phyloP scores from a whole-genome alignment of 495 filamentous ascomycete genomes.

The Penicillium taxi region DNA sequence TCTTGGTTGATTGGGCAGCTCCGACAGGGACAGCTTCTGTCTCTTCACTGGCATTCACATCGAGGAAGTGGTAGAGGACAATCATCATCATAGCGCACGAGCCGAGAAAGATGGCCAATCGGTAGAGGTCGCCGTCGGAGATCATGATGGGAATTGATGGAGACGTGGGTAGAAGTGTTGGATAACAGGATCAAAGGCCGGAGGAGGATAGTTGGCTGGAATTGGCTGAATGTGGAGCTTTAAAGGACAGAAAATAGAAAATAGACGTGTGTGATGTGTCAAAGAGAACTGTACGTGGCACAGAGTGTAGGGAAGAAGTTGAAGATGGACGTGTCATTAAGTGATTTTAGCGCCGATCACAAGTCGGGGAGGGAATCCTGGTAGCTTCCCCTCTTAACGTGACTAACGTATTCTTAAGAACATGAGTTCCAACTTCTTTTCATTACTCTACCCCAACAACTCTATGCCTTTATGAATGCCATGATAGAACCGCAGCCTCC shows the following conservation, averaged over 20 bases:
- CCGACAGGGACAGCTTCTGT: slow-evolving; percentile 6
- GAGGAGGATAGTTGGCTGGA: background rate
- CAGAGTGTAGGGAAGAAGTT: background rate
- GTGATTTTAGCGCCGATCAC: slow-evolving; percentile 2
- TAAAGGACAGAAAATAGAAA: no score
- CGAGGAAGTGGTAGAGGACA: slow-evolving; percentile 92
- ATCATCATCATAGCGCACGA: slow-evolving; percentile 88
- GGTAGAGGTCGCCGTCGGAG: slow-evolving; percentile 74
- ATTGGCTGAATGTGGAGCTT: background rate
- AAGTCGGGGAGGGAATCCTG: no score
- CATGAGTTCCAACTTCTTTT: no score
- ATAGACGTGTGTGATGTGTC: no score
- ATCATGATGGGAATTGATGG: slow-evolving; percentile 54
- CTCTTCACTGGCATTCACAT: slow-evolving; percentile 72
- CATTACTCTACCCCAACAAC: no score
- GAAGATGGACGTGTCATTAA: slow-evolving; percentile 1
- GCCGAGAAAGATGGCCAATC: slow-evolving; percentile 88
- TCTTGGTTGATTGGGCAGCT: slow-evolving; percentile 16
- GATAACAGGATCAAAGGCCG: background rate
- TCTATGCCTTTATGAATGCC: slow-evolving; percentile 3
- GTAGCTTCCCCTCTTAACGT: no score
- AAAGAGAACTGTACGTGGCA: background rate
- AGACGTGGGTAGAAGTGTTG: background rate
- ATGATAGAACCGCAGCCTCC: slow-evolving; percentile 20
- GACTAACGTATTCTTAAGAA: no score